Percentiles rank a stretch among this genome's conserved stretches.
phyloP scores from a whole-genome alignment of 208 protist species.

The Crithidia expoeki region DNA sequence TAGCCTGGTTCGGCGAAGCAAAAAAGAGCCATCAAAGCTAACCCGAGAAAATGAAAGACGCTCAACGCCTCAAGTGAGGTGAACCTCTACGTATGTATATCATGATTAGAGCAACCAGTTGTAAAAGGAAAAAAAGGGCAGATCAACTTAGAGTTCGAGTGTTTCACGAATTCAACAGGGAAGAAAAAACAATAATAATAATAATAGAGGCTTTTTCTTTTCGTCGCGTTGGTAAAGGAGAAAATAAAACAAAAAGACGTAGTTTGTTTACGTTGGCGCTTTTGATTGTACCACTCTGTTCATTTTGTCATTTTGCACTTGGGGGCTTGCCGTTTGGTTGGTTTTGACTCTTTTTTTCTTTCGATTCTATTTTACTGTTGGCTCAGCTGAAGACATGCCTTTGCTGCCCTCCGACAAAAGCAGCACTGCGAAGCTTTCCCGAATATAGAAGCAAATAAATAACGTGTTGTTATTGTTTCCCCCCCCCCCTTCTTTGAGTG shows the following conservation, averaged over 20 bases:
- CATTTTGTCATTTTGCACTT: background rate
- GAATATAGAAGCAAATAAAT: too few species aligned
- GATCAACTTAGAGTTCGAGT: constrained; percentile 13
- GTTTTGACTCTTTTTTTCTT: constrained; percentile 6
- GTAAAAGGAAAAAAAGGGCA: constrained; percentile 1
- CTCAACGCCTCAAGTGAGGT: constrained; percentile 10
- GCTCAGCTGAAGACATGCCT: background rate
- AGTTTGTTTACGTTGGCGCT: constrained; percentile 1
- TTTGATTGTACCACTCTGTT: background rate
- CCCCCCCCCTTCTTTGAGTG: too few species aligned
- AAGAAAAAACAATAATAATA: constrained; percentile 9
- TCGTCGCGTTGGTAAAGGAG: background rate
- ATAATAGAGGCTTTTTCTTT: background rate
- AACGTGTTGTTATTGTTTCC: too few species aligned
- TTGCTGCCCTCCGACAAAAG: background rate
- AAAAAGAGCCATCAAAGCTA: background rate
- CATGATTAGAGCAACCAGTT: constrained; percentile 2
- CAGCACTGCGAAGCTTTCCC: background rate
- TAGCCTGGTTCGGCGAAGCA: background rate
- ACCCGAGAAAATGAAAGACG: background rate
- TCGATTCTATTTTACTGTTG: constrained; percentile 5
- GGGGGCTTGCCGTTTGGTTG: background rate
- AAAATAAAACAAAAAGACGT: constrained; percentile 2
- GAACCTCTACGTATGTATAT: constrained; percentile 15
- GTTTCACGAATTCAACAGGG: background rate